phyloP scores from a whole-genome alignment of 1,139 yeast genomes.

The Suhomyces kunorum region DNA sequence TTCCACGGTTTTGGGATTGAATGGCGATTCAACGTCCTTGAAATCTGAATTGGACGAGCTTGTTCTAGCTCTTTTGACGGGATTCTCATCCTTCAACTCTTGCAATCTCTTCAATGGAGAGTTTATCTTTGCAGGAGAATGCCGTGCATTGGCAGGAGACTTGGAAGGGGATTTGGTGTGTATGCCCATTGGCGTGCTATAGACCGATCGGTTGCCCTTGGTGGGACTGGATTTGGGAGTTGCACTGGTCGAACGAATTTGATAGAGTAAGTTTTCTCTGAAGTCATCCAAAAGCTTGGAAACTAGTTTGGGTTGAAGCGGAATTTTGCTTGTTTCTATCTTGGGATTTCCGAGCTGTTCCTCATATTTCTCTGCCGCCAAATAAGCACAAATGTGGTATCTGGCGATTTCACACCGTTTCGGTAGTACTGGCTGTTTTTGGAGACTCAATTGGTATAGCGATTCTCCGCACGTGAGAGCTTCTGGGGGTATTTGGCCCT shows the following conservation, averaged over 20 bases:
- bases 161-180: conserved; percentile 19
- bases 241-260: conserved; percentile 31
- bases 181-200: conserved; percentile 14
- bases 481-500: conserved; percentile 49
- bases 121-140: conserved; percentile 21
- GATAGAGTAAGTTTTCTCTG: conserved; percentile 33
- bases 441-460: conserved; percentile 53
- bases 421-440: conserved; percentile 47
- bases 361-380: conserved; percentile 55
- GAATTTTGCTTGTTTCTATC: conserved; percentile 52
- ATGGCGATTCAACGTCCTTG: conserved; percentile 34
- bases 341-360: conserved; percentile 46
- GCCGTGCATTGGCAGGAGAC: conserved; percentile 22
- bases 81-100: conserved; percentile 21
- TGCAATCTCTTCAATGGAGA: conserved; percentile 36
- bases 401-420: conserved; percentile 62
- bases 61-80: conserved; percentile 4
- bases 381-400: conserved; percentile 62
- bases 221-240: conserved; percentile 30
- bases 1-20: conserved; percentile 27
- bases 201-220: conserved; percentile 5
- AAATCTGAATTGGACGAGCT: conserved; percentile 8
- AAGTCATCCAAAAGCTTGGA: conserved; percentile 47
- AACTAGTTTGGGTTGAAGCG: conserved; percentile 54
- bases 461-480: conserved; percentile 51